Base-by-base conservation (phyloP, 163 green algal species). In the Trebouxia gelatinosa region DNA sequence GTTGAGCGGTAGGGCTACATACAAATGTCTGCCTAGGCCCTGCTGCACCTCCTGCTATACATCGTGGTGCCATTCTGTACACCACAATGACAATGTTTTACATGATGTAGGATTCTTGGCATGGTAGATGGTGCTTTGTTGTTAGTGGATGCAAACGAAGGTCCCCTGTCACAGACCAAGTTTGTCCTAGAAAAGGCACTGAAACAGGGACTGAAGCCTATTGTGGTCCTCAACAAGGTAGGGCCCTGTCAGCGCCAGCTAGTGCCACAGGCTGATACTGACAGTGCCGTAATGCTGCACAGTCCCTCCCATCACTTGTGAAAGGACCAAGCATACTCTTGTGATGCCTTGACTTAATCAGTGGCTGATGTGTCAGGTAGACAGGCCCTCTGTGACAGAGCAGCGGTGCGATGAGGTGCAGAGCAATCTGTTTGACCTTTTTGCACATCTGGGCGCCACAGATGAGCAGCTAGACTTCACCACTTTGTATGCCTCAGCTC, bases 381-480 rank as follows among this genome's bases (percentile, higher is more conserved):
- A 92, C 75, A 40, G 88, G 3, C 77, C 81, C 6, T 77, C 77
- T 1, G 85, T 86, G 26, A 94, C 87, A 17, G 68, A 83, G 37
- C 83, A 90, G 81, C 89, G 90, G 32, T 96, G 91, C 76, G 88
- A 81, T 38, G 81, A 87, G 11, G 89, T 94, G 43, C 89, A 94
- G 61, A 91, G 78, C 51, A 79, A 89, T 19, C 77, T 97, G 34
- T 96, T 98, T 78, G 94, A 98, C 80, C 83, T 95, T 67, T 94
- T 97, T 87, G 89, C 88, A 13, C 75, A 81, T 13, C 77, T 95
- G 76, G 92, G 91, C 0, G 93, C 92, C 31, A 81, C 79, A 6
- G 93, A 98, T 46, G 89, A 93, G 54, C 91, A 95, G 85, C 89
- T 95, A 3, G 91, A 97, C 82, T 97, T 97, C 80, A 87, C 89